Evolutionary conservation across 2,329 filamentous ascomycete genomes (phyloP), one percentile per base, ranked within the genome.

Genomic region (Cryoendolithus antarcticus): DNA sequence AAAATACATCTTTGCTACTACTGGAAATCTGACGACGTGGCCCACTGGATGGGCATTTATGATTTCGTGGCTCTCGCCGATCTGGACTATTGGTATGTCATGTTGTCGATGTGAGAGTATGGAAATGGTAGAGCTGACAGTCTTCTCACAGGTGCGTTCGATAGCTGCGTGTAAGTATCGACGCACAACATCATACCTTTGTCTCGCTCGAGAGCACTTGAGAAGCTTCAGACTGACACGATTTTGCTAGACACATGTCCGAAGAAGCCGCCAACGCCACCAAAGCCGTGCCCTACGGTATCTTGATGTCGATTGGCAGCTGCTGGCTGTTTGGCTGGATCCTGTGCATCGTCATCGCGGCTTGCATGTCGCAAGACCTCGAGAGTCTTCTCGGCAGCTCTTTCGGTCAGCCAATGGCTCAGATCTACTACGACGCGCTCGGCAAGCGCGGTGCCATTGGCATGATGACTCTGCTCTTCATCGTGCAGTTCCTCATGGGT

Each of bases 401-500:
- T 0, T 77, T 69, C 45, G 75, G 74, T 2, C 74, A 78, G 49
- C 75, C 75, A 1, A 73, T 74, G 67, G 69, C 70, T 49, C 63
- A 75, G 53, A 74, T 77, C 33, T 77, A 76, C 57, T 76, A 67
- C 44, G 72, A 77, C 41, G 71, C 73, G 0, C 54, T 78, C 7
- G 74, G 74, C 7, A 77, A 76, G 52, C 60, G 66, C 4, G 74
- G 72, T 4, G 71, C 75, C 0, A 54, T 79, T 4, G 74, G 66
- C 0, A 63, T 78, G 39, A 77, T 77, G 68, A 62, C 64, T 1
- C 61, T 77, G 0, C 57, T 77, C 12, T 73, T 76, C 50, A 67
- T 75, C 35, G 72, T 75, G 2, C 75, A 78, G 50, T 79, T 75
- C 53, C 61, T 77, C 12, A 77, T 78, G 67, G 73, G 73, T 1